A percentile compares a stretch with the other conserved stretches of the same genome.
Evolutionary conservation across 257 asterid species (phyloP).

Genomic region (Petunia axillaris): DNA sequence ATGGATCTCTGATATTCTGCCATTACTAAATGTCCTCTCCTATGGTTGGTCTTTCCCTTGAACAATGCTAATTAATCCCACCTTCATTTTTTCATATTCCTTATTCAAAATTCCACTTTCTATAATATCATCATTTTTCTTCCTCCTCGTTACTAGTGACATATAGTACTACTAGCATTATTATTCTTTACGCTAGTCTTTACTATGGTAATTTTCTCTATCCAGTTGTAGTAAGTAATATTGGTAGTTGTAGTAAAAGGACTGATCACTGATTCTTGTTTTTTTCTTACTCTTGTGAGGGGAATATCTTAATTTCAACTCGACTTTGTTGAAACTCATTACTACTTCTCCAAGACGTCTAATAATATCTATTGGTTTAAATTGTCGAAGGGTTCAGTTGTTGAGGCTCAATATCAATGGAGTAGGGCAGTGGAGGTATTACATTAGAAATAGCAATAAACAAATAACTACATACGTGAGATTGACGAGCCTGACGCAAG

Average conservation of each 20-base stretch:
- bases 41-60: constrained; percentile 49
- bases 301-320: neutral
- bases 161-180: neutral
- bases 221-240: constrained; percentile 22
- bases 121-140: constrained; percentile 35
- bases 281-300: constrained; percentile 15
- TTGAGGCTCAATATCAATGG: constrained; percentile 47
- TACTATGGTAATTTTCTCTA: constrained; percentile 14
- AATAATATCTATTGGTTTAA: neutral
- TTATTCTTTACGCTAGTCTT: neutral
- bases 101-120: constrained; percentile 24
- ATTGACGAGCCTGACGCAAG: too few relatives aligned
- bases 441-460: too few relatives aligned
- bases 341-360: neutral
- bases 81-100: constrained; percentile 28
- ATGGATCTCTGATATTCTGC: constrained; percentile 14
- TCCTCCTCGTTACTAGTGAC: constrained; percentile 33
- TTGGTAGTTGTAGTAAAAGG: constrained; percentile 23
- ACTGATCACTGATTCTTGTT: neutral
- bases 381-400: neutral
- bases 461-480: too few relatives aligned
- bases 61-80: constrained; percentile 34
- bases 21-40: constrained; percentile 43
- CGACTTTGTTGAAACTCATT: neutral
- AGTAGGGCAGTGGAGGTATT: constrained; percentile 51